phyloP scores from a whole-genome alignment of 148 eudicot genomes.

The Rhododendron ovatum region DNA sequence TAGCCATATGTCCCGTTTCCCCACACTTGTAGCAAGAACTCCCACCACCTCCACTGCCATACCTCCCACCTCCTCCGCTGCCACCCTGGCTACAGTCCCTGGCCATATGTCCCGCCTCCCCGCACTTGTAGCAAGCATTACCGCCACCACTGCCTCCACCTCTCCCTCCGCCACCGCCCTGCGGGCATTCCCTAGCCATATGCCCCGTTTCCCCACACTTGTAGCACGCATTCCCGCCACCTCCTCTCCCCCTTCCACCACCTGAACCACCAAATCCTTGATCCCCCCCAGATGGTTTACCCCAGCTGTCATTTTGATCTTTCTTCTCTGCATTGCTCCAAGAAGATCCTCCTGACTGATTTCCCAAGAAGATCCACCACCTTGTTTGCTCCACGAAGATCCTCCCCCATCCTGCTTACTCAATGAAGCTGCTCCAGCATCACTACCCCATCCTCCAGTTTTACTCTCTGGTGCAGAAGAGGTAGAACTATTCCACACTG shows the following conservation, averaged over 20 bases:
- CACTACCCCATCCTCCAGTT: background rate
- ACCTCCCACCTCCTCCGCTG: background rate
- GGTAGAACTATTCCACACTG: background rate
- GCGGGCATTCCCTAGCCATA: slow-evolving; percentile 8
- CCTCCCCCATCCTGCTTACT: slow-evolving; percentile 3
- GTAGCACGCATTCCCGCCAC: slow-evolving; percentile 1
- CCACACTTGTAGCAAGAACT: slow-evolving; percentile 3
- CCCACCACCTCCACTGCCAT: slow-evolving; percentile 8
- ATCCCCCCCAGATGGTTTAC: slow-evolving; percentile 20
- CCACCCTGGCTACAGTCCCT: slow-evolving; percentile 1
- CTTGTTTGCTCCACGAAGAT: slow-evolving; percentile 19
- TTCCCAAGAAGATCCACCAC: slow-evolving; percentile 4
- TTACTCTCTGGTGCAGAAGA: background rate
- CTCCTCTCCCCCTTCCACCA: slow-evolving; percentile 40
- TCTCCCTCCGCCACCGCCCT: background rate
- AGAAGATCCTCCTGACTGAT: background rate
- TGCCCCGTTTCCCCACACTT: slow-evolving; percentile 2
- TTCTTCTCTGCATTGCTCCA: background rate
- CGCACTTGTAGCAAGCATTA: slow-evolving; percentile 1
- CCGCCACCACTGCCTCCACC: slow-evolving; percentile 10
- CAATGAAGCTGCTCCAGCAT: slow-evolving; percentile 4
- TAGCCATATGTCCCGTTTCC: slow-evolving; percentile 14
- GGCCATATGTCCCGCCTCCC: slow-evolving; percentile 1
- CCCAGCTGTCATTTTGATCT: slow-evolving; percentile 14
- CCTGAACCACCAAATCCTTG: slow-evolving; percentile 25